phyloP scores from a whole-genome alignment of 306 rosid genomes.

The Cotoneaster glaucophyllus region DNA sequence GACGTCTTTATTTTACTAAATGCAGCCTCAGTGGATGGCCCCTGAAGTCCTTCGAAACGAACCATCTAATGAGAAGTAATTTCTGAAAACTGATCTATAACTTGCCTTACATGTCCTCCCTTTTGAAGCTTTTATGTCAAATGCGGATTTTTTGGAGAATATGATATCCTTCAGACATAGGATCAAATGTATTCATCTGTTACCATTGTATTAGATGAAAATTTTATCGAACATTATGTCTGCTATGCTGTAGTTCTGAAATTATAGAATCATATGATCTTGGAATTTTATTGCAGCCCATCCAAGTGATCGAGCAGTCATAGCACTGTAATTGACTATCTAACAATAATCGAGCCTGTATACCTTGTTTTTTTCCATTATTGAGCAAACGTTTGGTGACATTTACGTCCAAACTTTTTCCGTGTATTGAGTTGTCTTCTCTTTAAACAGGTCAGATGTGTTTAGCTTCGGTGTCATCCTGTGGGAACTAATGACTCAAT shows the following conservation, averaged over 20 bases:
- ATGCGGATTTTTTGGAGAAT: too few species aligned
- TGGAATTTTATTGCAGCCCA: background rate
- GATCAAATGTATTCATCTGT: background rate
- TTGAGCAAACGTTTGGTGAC: background rate
- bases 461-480: constrained; percentile 72
- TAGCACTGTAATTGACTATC: background rate
- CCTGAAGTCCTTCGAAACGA: constrained; percentile 76
- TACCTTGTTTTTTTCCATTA: background rate
- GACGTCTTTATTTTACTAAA: constrained; percentile 7
- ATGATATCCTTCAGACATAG: background rate
- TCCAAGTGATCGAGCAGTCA: background rate
- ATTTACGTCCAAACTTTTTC: background rate
- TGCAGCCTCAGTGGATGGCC: constrained; percentile 90
- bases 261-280: background rate
- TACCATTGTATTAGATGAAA: background rate
- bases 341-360: background rate
- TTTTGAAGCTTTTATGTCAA: too few species aligned
- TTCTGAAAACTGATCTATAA: constrained; percentile 15
- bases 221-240: background rate
- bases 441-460: constrained; percentile 60
- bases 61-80: constrained; percentile 73
- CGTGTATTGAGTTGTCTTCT: background rate
- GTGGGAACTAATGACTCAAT: constrained; percentile 65
- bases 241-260: background rate
- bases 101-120: background rate